phyloP scores from a whole-genome alignment of 805 yeast species.

The Candida tammaniensis region DNA sequence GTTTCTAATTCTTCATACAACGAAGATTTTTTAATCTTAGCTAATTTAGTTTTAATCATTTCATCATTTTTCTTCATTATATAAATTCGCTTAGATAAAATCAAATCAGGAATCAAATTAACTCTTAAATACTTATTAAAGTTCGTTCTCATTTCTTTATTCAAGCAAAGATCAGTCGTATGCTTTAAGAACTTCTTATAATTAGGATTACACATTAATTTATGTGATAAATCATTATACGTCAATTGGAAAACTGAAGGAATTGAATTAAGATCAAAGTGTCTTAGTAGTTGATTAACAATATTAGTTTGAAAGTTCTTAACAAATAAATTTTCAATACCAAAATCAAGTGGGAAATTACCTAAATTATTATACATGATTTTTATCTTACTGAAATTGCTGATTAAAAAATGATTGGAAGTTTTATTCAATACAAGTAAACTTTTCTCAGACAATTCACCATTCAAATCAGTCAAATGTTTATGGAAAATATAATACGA shows the following conservation, averaged over 20 bases:
- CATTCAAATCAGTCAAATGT: conserved; percentile 18
- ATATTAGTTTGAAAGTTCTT: conserved; percentile 4
- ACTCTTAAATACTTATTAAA: conserved; percentile 4
- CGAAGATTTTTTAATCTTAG: neutral
- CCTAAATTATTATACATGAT: conserved; percentile 7
- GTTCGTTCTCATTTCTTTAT: conserved; percentile 4
- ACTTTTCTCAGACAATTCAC: conserved; percentile 12
- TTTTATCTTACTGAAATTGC: conserved; percentile 3
- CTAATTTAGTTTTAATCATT: conserved; percentile 1
- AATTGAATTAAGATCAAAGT: conserved; percentile 3
- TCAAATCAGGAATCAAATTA: conserved; percentile 3
- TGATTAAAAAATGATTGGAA: conserved; percentile 9
- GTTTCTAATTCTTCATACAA: neutral
- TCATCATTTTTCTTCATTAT: conserved; percentile 4
- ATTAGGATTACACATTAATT: conserved; percentile 1
- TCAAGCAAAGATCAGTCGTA: conserved; percentile 7
- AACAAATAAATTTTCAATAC: conserved; percentile 3
- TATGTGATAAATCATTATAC: conserved; percentile 2
- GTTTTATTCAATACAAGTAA: conserved; percentile 17
- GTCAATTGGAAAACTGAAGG: conserved; percentile 4
- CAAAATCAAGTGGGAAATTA: conserved; percentile 10
- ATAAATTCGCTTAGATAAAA: neutral
- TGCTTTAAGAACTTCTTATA: conserved; percentile 7
- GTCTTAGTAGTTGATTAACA: neutral
- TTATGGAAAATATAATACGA: conserved; percentile 15